Evolutionary conservation across 73 alveolate genomes (phyloP).

Genomic region (Paramecium sexaurelia): DNA sequence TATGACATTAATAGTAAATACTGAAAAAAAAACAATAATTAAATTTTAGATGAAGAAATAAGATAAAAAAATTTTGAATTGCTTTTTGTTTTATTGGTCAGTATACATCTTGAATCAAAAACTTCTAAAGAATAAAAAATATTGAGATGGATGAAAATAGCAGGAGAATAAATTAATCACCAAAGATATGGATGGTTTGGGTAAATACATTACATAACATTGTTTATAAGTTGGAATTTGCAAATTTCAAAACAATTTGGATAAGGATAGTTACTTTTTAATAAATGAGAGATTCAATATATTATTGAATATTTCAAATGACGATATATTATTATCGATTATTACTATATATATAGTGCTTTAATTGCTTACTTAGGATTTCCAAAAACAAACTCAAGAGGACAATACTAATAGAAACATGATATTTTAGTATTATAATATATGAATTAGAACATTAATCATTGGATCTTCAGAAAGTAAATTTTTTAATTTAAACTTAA

Average conservation of each 20-base stretch:
- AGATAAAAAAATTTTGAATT: neutral
- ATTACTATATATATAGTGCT: no score
- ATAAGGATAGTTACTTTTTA: constrained; percentile 17
- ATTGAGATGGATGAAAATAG: constrained; percentile 62
- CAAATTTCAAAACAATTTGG: constrained; percentile 55
- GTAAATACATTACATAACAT: neutral
- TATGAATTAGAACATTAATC: neutral
- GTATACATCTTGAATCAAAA: neutral
- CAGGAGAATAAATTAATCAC: neutral
- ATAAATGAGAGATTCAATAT: neutral
- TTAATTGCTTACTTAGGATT: no score
- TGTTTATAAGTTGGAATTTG: constrained; percentile 50
- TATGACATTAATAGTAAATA: neutral
- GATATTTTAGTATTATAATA: neutral
- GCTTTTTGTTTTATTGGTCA: neutral
- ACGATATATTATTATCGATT: no score
- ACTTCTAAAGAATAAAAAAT: neutral
- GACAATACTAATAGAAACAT: no score
- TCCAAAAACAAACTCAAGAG: no score
- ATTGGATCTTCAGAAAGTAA: neutral
- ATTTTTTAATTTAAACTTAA: neutral
- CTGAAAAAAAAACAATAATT: neutral
- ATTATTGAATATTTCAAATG: neutral
- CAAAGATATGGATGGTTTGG: neutral
- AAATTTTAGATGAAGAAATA: neutral